Conservation (phyloP, 176 grass and related monocot genomes). For the Triticum urartu region DNA sequence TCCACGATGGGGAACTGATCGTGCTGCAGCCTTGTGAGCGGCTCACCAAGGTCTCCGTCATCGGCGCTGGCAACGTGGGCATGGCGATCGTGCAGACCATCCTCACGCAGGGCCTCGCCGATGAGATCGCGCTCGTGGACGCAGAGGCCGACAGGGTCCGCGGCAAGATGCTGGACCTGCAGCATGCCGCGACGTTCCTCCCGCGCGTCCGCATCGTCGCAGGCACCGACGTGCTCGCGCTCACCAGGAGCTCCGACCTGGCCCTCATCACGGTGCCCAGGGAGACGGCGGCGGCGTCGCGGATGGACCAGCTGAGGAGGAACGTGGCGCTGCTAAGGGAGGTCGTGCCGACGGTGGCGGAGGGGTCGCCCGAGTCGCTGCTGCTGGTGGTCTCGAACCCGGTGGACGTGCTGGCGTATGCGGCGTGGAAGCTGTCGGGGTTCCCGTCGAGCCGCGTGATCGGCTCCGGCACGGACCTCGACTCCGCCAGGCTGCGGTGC, state of each 20-base stretch:
- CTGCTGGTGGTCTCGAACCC: slow-evolving; percentile 59
- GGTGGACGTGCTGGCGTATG: slow-evolving; percentile 54
- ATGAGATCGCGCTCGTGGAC: slow-evolving; percentile 69
- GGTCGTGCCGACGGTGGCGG: slow-evolving; percentile 39
- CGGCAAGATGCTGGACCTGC: slow-evolving; percentile 79
- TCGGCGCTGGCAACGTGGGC: slow-evolving; percentile 62
- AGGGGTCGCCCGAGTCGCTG: slow-evolving; percentile 41
- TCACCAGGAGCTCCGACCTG: slow-evolving; percentile 49
- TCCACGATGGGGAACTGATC: neutral
- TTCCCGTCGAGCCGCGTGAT: slow-evolving; percentile 58
- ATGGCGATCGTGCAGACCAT: slow-evolving; percentile 80
- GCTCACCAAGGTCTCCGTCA: slow-evolving; percentile 47
- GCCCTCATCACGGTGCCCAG: slow-evolving; percentile 50
- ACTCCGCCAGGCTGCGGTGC: slow-evolving; percentile 43
- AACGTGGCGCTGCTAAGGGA: slow-evolving; percentile 45
- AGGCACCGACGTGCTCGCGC: slow-evolving; percentile 25
- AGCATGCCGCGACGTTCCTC: slow-evolving; percentile 68
- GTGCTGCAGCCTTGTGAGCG: neutral
- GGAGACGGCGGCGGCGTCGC: slow-evolving; percentile 35
- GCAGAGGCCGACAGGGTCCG: slow-evolving; percentile 41
- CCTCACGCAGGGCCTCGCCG: slow-evolving; percentile 49
- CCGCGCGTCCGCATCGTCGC: slow-evolving; percentile 48
- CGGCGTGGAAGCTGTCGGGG: slow-evolving; percentile 59
- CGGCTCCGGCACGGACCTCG: slow-evolving; percentile 56
- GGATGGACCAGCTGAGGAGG: slow-evolving; percentile 40